Conservation (phyloP, 1,139 yeast genomes). For the Sugiyamaella xylanicola region DNA sequence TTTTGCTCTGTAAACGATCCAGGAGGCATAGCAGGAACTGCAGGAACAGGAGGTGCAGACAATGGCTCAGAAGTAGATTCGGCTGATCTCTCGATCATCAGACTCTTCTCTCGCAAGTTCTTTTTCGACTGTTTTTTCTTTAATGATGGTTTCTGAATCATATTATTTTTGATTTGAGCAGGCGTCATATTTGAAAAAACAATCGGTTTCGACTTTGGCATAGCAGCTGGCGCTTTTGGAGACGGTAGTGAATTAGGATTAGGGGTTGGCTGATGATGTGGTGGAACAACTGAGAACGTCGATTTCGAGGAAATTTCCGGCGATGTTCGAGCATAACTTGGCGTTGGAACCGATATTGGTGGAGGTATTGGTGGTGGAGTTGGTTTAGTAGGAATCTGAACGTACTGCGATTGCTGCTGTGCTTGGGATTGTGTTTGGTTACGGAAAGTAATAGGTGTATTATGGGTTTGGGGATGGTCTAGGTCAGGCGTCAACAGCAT, state of each 20-base stretch:
- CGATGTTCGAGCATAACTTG: slow-evolving; percentile 4
- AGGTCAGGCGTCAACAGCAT: slow-evolving; percentile 20
- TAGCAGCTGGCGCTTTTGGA: slow-evolving; percentile 17
- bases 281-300: background rate
- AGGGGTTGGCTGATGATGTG: slow-evolving; percentile 15
- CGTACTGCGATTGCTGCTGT: slow-evolving; percentile 17
- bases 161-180: slow-evolving; percentile 22
- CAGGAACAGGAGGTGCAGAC: slow-evolving; percentile 5
- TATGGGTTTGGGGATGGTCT: slow-evolving; percentile 18
- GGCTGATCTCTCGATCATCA: slow-evolving; percentile 5
- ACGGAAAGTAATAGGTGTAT: background rate
- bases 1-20: background rate
- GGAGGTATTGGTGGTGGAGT: slow-evolving; percentile 16
- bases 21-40: slow-evolving; percentile 2
- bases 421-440: slow-evolving; percentile 13
- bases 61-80: background rate
- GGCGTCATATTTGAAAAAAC: slow-evolving; percentile 23
- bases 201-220: slow-evolving; percentile 21
- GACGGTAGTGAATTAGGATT: slow-evolving; percentile 11
- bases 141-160: slow-evolving; percentile 21
- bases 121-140: slow-evolving; percentile 21
- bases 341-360: slow-evolving; percentile 10
- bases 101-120: slow-evolving; percentile 19
- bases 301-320: slow-evolving; percentile 5
- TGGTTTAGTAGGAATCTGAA: slow-evolving; percentile 7